Conservation (phyloP, 2,329 filamentous ascomycete species). For the Penicillium frequentans region DNA sequence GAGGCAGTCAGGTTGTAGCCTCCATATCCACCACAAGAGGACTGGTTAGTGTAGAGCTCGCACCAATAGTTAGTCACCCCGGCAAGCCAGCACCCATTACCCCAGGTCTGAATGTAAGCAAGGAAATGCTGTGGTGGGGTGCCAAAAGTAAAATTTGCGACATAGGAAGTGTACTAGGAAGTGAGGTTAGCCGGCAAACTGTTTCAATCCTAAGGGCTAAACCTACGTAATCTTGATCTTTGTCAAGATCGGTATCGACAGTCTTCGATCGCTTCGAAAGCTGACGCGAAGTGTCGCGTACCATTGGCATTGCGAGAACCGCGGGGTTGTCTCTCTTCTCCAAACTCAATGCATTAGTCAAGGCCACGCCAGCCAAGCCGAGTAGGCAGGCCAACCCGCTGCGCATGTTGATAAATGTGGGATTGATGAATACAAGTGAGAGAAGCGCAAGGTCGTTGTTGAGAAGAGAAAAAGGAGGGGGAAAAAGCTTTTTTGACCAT, state of each 20-base stretch:
- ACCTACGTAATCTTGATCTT: not conserved
- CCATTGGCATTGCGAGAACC: slow-evolving; percentile 4
- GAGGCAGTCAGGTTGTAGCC: slow-evolving; percentile 4
- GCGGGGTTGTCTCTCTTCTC: slow-evolving; percentile 9
- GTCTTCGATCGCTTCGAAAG: slow-evolving; percentile 2
- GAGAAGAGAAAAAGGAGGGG: not conserved
- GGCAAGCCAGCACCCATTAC: slow-evolving; percentile 2
- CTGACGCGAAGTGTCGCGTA: not conserved
- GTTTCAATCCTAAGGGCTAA: not conserved
- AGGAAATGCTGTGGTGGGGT: not conserved
- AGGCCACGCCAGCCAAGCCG: slow-evolving; percentile 1
- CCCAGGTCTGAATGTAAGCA: not conserved
- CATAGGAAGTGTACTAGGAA: not conserved
- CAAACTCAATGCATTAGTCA: slow-evolving; percentile 3
- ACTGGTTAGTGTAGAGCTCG: no score
- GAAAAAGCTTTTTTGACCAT: not conserved
- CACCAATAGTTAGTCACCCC: not conserved
- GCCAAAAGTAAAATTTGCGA: slow-evolving; percentile 3
- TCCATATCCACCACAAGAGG: not conserved
- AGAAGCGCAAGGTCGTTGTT: not conserved
- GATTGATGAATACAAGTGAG: not conserved
- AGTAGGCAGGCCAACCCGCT: slow-evolving; percentile 9
- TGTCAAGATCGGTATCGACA: not conserved
- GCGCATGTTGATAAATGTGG: slow-evolving; percentile 8
- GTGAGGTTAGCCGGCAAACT: not conserved